Conservation (phyloP, 805 yeast species). For the Komagataella phaffii region DNA sequence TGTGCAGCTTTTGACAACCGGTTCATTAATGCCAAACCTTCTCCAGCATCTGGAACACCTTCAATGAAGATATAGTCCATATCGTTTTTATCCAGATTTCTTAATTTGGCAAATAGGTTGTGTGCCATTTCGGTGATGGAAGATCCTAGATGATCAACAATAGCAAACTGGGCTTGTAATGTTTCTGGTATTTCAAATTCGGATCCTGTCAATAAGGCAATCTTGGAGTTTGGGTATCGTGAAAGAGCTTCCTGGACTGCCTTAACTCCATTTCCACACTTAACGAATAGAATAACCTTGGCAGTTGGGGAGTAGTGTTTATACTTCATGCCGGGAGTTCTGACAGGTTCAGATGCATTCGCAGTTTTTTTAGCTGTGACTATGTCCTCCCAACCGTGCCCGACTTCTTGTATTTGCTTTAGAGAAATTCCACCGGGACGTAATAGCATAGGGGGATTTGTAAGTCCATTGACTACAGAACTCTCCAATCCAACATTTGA, state of each 20-base stretch:
- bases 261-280: slow-evolving; percentile 27
- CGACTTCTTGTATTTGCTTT: slow-evolving; percentile 53
- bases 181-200: slow-evolving; percentile 14
- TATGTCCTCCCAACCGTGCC: slow-evolving; percentile 50
- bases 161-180: slow-evolving; percentile 6
- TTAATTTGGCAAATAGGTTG: slow-evolving; percentile 55
- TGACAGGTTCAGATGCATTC: slow-evolving; percentile 51
- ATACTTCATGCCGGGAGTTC: slow-evolving; percentile 98
- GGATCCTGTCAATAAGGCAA: slow-evolving; percentile 39
- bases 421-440: slow-evolving; percentile 91
- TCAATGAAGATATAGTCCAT: slow-evolving; percentile 74
- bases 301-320: slow-evolving; percentile 91
- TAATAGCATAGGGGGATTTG: slow-evolving; percentile 70
- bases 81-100: slow-evolving; percentile 60
- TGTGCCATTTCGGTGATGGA: slow-evolving; percentile 53
- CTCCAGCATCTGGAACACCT: slow-evolving; percentile 60
- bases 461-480: slow-evolving; percentile 86
- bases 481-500: slow-evolving; percentile 87
- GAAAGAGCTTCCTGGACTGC: slow-evolving; percentile 4
- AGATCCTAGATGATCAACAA: slow-evolving; percentile 27
- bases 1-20: slow-evolving; percentile 76
- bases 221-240: slow-evolving; percentile 10
- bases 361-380: slow-evolving; percentile 55
- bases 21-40: slow-evolving; percentile 94
- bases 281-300: slow-evolving; percentile 52